Base-by-base conservation (phyloP, 2,329 filamentous ascomycete species). In the Ophiostoma australiae region DNA sequence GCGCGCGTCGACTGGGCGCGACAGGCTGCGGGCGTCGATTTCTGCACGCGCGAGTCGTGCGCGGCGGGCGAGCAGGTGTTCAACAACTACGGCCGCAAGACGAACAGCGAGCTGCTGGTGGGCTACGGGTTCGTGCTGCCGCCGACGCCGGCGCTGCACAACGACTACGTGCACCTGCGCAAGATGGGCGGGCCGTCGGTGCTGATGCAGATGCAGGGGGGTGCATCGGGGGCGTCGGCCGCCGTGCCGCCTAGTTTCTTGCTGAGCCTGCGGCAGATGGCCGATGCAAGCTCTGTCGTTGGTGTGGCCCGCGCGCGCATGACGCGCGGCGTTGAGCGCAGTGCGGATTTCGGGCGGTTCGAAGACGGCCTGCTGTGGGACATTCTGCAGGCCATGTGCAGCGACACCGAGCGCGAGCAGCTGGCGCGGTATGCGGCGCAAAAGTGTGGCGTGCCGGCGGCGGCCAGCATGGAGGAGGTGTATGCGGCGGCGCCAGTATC, bases 11-110 rank as follows among this genome's bases (percentile, higher is more conserved):
- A 82, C 61, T 93, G 90, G 90, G 81, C 84, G 33, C 81, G 84
- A 1, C 78, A 84, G 31, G 79, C 83, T 13, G 76, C 52, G 8
- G 72, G 23, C 17, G 44, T 87, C 72, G 78, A 77, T 10, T 80
- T 89, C 11, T 76, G 78, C 20, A 81, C 82, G 10, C 77, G 76
- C 23, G 80, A 81, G 70, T 72, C 75, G 1, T 84, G 89, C 74
- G 68, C 74, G 4, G 79, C 86, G 0, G 87, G 88, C 0, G 78
- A 86, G 39, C 86, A 88, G 74, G 78, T 88, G 33, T 89, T 84
- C 76, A 91, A 92, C 80, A 92, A 91, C 77, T 93, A 93, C 76
- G 90, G 90, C 39, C 78, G 81, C 76, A 91, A 92, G 78, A 91
- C 90, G 7, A 93, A 93, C 75, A 90, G 89, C 72, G 89, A 92